These are phyloP conservation scores for Pterocarpus macrocarpus DNA, from an alignment of 306 rosid genomes.

Conservation along the genomic window DNA sequence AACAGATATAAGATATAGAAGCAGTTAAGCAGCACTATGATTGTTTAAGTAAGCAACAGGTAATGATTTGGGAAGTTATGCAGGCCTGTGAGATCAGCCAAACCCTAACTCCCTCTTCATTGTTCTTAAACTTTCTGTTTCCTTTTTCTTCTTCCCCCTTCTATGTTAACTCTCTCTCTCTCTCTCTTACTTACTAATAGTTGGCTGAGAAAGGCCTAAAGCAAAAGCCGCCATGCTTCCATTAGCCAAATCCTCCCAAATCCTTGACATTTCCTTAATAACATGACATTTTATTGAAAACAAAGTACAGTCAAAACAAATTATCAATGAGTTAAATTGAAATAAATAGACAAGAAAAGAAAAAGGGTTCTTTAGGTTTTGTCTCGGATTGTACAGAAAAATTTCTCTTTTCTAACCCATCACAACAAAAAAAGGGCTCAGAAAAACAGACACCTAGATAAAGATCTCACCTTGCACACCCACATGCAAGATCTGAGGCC, in stretches of 20 bases:
- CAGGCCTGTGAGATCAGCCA: slow-evolving; percentile 65
- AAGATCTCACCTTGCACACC: slow-evolving; percentile 45
- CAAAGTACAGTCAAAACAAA: slow-evolving; percentile 50
- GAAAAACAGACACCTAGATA: slow-evolving; percentile 39
- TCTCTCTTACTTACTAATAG: slow-evolving; percentile 14
- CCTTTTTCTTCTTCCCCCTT: slow-evolving; percentile 41
- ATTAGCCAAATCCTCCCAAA: slow-evolving; percentile 52
- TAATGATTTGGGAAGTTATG: slow-evolving; percentile 55
- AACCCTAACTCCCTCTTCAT: slow-evolving; percentile 51
- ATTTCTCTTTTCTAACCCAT: slow-evolving; percentile 53
- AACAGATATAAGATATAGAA: slow-evolving; percentile 49
- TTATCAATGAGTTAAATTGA: slow-evolving; percentile 44
- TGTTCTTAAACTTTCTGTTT: slow-evolving; percentile 59
- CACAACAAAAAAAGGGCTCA: slow-evolving; percentile 47
- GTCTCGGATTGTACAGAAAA: slow-evolving; percentile 41
- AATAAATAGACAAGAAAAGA: neutral
- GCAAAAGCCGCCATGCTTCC: slow-evolving; percentile 60
- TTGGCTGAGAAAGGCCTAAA: slow-evolving; percentile 51
- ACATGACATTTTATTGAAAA: slow-evolving; percentile 24
- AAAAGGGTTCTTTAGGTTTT: slow-evolving; percentile 59
- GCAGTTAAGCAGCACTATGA: slow-evolving; percentile 34
- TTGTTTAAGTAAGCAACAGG: slow-evolving; percentile 58
- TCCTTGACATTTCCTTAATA: slow-evolving; percentile 63
- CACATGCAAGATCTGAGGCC: slow-evolving; percentile 44
- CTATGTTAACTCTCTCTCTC: neutral